Conservation (phyloP, 129 eudicot genomes). For the Ambrosia trifida region DNA sequence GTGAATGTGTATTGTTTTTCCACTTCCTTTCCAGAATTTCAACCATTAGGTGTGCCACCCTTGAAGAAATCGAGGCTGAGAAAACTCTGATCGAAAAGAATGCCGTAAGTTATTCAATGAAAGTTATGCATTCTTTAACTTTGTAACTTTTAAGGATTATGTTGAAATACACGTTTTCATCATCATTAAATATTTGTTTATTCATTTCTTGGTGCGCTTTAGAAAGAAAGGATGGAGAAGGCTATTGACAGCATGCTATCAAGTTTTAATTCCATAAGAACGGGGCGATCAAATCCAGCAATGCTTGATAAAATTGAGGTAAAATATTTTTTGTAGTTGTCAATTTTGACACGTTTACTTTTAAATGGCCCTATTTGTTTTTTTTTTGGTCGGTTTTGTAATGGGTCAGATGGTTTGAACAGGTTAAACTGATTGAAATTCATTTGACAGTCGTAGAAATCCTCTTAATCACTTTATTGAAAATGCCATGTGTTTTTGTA, state of each 20-base stretch:
- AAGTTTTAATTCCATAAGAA: slow-evolving; percentile 77
- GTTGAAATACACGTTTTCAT: not conserved
- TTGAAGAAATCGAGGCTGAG: slow-evolving; percentile 93
- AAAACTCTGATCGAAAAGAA: slow-evolving; percentile 66
- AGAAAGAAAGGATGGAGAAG: slow-evolving; percentile 98
- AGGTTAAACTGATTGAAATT: not conserved
- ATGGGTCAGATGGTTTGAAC: not conserved
- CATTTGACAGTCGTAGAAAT: not conserved
- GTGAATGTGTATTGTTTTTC: not conserved
- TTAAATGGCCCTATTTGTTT: not conserved
- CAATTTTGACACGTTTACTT: not conserved
- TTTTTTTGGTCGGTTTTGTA: not conserved
- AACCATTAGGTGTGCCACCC: slow-evolving; percentile 67
- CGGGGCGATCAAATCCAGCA: slow-evolving; percentile 87
- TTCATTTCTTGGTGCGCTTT: slow-evolving; percentile 13
- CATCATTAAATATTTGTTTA: not conserved
- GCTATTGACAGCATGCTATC: slow-evolving; percentile 70
- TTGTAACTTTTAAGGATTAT: not conserved
- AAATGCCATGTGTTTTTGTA: not conserved
- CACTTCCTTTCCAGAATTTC: slow-evolving; percentile 47
- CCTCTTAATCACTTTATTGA: not conserved
- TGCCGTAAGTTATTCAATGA: slow-evolving; percentile 48
- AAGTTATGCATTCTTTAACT: not conserved
- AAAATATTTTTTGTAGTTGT: slow-evolving; percentile 12
- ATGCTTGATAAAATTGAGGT: slow-evolving; percentile 93